phyloP scores from a whole-genome alignment of 2,329 filamentous ascomycete genomes.

The Fusarium nanum region DNA sequence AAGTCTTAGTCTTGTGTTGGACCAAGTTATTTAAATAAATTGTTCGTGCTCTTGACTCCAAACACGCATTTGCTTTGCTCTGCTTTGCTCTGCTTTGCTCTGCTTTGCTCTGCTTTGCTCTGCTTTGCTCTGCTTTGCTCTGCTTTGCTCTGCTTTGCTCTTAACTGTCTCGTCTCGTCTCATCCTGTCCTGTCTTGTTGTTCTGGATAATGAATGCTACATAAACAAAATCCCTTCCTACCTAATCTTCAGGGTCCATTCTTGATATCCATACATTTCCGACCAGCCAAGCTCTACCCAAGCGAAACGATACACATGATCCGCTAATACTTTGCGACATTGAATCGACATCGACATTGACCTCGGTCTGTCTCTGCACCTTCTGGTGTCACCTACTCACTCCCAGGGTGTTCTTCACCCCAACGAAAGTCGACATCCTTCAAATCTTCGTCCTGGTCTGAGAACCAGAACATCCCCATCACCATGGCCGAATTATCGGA shows the following conservation, averaged over 20 bases:
- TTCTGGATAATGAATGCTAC: background rate
- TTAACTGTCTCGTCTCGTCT: background rate
- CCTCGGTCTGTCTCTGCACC: background rate
- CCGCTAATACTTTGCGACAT: background rate
- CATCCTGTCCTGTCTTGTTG: background rate
- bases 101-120: background rate
- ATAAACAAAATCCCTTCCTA: background rate
- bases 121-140: background rate
- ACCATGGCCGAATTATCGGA: slow-evolving; percentile 43
- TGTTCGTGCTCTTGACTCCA: slow-evolving; percentile 15
- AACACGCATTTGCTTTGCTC: background rate
- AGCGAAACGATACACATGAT: background rate
- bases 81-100: background rate
- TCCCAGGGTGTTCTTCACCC: slow-evolving; percentile 18
- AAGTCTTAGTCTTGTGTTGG: slow-evolving; percentile 1
- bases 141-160: background rate
- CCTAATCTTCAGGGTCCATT: background rate
- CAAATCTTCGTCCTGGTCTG: background rate
- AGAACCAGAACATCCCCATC: background rate
- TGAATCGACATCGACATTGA: background rate
- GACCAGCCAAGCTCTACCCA: background rate
- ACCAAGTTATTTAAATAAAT: slow-evolving; percentile 31
- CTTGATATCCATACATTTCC: background rate
- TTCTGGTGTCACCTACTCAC: slow-evolving; percentile 1
- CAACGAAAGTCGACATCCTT: background rate